Evolutionary conservation across 2,329 filamentous ascomycete species (phyloP).

Genomic region (Colletotrichum costaricense): DNA sequence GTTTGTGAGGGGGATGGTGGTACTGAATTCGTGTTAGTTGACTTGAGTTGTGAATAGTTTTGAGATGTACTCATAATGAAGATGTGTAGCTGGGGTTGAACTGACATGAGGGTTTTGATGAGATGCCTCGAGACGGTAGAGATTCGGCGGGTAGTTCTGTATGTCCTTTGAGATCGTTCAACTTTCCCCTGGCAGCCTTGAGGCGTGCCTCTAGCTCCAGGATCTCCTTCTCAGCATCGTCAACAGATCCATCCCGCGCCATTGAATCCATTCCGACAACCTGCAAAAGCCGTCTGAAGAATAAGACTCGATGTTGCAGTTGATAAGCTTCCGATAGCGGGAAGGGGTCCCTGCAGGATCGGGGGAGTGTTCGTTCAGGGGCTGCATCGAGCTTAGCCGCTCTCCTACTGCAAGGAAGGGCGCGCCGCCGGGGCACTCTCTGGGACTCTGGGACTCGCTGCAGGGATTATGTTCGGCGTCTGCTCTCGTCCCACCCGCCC

Average conservation of each 20-base stretch:
- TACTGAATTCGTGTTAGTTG: neutral
- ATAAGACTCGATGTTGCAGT: slow-evolving; percentile 13
- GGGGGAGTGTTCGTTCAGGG: slow-evolving; percentile 16
- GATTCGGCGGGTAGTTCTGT: slow-evolving; percentile 32
- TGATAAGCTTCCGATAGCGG: slow-evolving; percentile 33
- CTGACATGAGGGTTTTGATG: slow-evolving; percentile 36
- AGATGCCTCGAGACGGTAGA: neutral
- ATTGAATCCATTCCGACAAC: slow-evolving; percentile 39
- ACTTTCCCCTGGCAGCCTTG: slow-evolving; percentile 54
- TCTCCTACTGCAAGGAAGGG: neutral
- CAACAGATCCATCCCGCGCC: slow-evolving; percentile 36
- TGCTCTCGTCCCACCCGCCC: slow-evolving; percentile 22
- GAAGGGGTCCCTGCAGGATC: slow-evolving; percentile 15
- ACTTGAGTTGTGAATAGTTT: neutral
- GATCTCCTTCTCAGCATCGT: slow-evolving; percentile 64
- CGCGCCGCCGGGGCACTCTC: neutral
- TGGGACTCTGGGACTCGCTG: neutral
- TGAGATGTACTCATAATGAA: slow-evolving; percentile 34
- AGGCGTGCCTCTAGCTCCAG: slow-evolving; percentile 66
- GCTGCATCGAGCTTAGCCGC: neutral
- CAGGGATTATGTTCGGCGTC: slow-evolving; percentile 30
- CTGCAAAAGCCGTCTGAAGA: neutral
- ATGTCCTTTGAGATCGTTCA: slow-evolving; percentile 53
- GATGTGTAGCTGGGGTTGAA: slow-evolving; percentile 26
- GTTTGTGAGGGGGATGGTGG: slow-evolving; percentile 23